Conservation (phyloP, 495 filamentous ascomycete species). For the Penicillium soppii region DNA sequence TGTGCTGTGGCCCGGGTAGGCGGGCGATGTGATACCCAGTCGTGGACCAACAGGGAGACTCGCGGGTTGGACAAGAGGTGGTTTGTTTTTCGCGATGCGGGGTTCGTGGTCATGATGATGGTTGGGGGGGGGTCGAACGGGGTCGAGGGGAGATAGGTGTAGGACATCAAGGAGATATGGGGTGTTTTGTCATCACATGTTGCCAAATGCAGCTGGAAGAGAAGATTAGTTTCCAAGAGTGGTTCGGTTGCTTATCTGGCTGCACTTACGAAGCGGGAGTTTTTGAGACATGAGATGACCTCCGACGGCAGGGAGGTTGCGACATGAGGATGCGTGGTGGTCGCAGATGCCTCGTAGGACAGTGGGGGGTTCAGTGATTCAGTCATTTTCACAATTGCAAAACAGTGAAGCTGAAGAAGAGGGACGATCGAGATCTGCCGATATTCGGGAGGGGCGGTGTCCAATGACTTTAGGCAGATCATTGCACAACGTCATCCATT, state of each 20-base stretch:
- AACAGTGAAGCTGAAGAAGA: background rate
- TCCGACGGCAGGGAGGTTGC: conserved; percentile 72
- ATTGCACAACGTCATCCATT: background rate
- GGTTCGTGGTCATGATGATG: conserved; percentile 93
- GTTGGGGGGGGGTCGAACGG: conserved; percentile 70
- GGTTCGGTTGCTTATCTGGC: background rate
- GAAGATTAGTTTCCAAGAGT: background rate
- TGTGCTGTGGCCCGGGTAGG: conserved; percentile 64
- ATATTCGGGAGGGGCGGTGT: conserved; percentile 1
- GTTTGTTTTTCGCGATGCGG: conserved; percentile 81
- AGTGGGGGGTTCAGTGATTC: conserved; percentile 56
- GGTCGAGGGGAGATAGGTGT: conserved; percentile 89
- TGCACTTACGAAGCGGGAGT: conserved; percentile 83
- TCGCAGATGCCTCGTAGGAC: conserved; percentile 72
- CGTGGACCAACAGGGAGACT: conserved; percentile 93
- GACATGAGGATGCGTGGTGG: conserved; percentile 66
- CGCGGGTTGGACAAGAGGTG: conserved; percentile 86
- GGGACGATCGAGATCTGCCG: conserved; percentile 4
- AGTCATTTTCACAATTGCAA: conserved; percentile 32
- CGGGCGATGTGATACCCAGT: conserved; percentile 95
- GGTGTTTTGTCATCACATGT: conserved; percentile 80
- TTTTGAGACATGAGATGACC: conserved; percentile 87
- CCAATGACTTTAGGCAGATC: no score
- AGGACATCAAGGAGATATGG: conserved; percentile 98
- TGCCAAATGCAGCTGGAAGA: conserved; percentile 81